Percentiles rank a stretch among this genome's conserved stretches.
These are phyloP conservation scores for Globisporangium cylindrosporum DNA, from an alignment of 352 stramenopile genomes.

Conservation along the genomic window DNA sequence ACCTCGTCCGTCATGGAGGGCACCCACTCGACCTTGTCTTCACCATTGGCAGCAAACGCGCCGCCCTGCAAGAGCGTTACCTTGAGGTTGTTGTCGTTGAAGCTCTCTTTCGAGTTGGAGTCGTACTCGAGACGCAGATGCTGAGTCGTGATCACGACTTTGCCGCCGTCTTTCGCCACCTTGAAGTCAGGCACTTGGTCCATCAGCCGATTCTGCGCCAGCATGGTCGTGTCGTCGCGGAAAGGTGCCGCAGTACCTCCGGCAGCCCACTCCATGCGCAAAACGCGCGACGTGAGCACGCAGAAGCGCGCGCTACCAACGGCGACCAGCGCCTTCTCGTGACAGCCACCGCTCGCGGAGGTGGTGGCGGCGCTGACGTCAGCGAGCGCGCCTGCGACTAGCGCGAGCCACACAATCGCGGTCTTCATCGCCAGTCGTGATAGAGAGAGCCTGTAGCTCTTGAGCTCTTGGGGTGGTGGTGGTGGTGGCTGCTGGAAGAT, in stretches of 20 bases:
- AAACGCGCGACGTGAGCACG: slow-evolving; percentile 29
- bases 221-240: slow-evolving; percentile 23
- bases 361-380: not conserved
- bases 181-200: slow-evolving; percentile 18
- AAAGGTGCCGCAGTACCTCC: not conserved
- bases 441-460: too few relatives aligned
- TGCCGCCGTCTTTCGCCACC: slow-evolving; percentile 14
- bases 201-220: slow-evolving; percentile 22
- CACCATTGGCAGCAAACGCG: not conserved
- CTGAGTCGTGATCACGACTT: slow-evolving; percentile 21
- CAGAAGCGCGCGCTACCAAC: slow-evolving; percentile 34
- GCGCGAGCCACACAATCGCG: slow-evolving; percentile 8
- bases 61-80: slow-evolving; percentile 14
- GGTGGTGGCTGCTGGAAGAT: slow-evolving; percentile 12
- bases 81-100: slow-evolving; percentile 27
- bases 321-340: slow-evolving; percentile 17
- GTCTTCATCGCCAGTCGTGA: slow-evolving; percentile 2
- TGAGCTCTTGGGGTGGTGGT: not conserved
- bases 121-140: slow-evolving; percentile 23
- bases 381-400: not conserved
- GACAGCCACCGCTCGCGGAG: slow-evolving; percentile 9
- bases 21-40: slow-evolving; percentile 15
- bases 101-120: slow-evolving; percentile 17
- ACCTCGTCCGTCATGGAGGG: slow-evolving; percentile 24
- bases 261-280: slow-evolving; percentile 33